Percentiles rank a stretch among this genome's conserved stretches.
Evolutionary conservation across 495 filamentous ascomycete genomes (phyloP).

Genomic region (Penicillium canescens): DNA sequence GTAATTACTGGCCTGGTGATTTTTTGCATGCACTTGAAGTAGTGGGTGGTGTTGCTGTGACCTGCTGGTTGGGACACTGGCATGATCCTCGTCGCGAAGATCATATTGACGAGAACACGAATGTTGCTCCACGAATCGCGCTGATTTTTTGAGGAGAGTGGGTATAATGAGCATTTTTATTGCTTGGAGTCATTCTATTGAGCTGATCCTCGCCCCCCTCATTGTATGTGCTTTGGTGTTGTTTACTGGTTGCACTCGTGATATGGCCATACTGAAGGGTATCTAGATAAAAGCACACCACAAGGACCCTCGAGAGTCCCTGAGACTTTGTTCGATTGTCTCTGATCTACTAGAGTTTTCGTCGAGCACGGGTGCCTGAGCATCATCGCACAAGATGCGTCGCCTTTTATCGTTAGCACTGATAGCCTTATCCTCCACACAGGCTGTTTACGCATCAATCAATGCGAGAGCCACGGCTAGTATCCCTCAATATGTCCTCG

Average conservation of each 20-base stretch:
- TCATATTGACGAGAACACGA: neutral
- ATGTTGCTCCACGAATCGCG: neutral
- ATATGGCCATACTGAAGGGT: slow-evolving; percentile 4
- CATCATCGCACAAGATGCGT: slow-evolving; percentile 8
- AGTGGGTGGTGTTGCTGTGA: neutral
- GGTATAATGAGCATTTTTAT: neutral
- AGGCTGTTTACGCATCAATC: neutral
- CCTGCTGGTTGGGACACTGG: slow-evolving; percentile 1
- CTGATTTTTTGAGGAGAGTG: neutral
- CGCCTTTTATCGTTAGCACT: slow-evolving; percentile 7
- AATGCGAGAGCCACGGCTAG: slow-evolving; percentile 4
- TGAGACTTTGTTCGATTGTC: neutral
- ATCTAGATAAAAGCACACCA: slow-evolving; percentile 1
- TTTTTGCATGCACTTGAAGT: neutral
- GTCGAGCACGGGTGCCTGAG: neutral
- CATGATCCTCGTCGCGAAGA: slow-evolving; percentile 1
- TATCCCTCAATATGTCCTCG: slow-evolving; percentile 30
- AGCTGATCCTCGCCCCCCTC: neutral
- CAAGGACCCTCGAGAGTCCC: no score
- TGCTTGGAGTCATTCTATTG: neutral
- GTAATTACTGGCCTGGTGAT: neutral
- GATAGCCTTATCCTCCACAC: slow-evolving; percentile 1
- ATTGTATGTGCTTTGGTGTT: neutral
- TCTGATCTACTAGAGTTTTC: neutral
- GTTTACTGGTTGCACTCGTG: neutral